Conservation (phyloP, 768 basidiomycete species). For the Hysterangium stoloniferum region DNA sequence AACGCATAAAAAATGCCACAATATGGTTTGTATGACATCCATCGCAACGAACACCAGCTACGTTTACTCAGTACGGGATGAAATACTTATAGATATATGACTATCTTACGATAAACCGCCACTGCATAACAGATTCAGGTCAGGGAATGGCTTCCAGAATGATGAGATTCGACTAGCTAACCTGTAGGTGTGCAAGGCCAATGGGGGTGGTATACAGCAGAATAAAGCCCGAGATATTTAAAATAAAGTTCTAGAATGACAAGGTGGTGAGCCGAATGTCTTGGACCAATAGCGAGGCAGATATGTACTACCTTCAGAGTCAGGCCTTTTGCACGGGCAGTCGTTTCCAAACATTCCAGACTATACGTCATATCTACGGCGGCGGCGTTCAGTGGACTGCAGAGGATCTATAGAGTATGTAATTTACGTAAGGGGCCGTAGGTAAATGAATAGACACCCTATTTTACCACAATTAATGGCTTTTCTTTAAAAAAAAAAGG, state of each 20-base stretch:
- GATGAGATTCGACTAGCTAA: conserved; percentile 13
- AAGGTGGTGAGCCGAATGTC: neutral
- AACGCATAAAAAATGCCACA: conserved; percentile 12
- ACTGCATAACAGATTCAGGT: neutral
- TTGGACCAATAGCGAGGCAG: conserved; percentile 19
- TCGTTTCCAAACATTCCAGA: conserved; percentile 27
- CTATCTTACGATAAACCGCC: neutral
- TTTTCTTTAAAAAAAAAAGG: neutral
- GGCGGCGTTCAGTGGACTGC: neutral
- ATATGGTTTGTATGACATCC: conserved; percentile 9
- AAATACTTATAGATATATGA: neutral
- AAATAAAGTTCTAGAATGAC: conserved; percentile 8
- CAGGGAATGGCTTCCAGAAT: conserved; percentile 12
- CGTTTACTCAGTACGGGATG: neutral
- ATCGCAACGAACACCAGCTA: conserved; percentile 12
- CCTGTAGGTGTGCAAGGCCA: conserved; percentile 23
- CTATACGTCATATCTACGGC: conserved; percentile 20
- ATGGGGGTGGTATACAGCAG: conserved; percentile 29
- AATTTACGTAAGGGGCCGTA: conserved; percentile 4
- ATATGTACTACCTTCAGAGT: conserved; percentile 17
- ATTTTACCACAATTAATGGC: neutral
- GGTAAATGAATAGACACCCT: neutral
- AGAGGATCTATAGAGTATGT: neutral
- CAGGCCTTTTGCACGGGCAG: conserved; percentile 29
- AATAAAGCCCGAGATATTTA: conserved; percentile 22